Base-by-base conservation (phyloP, 352 stramenopile species). In the Pythium aquatile region DNA sequence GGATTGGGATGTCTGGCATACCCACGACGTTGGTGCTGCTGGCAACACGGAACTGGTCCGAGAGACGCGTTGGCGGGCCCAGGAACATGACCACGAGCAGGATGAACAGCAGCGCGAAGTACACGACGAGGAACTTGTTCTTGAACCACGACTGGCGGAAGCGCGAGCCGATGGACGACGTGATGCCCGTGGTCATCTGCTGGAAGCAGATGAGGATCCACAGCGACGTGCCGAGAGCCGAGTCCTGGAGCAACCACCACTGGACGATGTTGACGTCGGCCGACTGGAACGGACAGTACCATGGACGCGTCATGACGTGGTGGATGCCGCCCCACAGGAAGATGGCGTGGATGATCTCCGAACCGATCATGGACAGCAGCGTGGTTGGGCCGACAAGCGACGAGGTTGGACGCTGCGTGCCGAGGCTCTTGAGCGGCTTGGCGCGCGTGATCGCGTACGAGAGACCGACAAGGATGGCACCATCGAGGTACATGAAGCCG, bases 401-500 rank as follows among this genome's bases (percentile, higher is more conserved):
- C 30, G 87, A 90, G 39, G 88, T 96, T 14, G 88, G 88, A 14
- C 90, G 75, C 62, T 88, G 74, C 26, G 72, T 84, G 28, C 79
- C 83, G 42, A 94, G 78, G 2, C 65, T 61, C 48, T 71, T 70
- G 28, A 90, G 75, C 47, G 88, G 87, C 24, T 83, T 70, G 63
- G 74, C 75, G 32, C 88, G 81, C 47, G 78, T 89, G 68, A 96
- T 87, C 7, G 67, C 78, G 73, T 91, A 97, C 57, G 85, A 90
- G 58, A 96, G 66, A 42, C 79, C 77, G 3, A 96, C 80, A 5
- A 91, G 67, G 75, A 91, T 93, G 33, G 88, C 75, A 30, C 87
- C 88, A 70, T 94, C 85, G 24, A 87, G 65, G 61, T 83, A 91
- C 64, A 95, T 90, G 79, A 91, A 97, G 58, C 75, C 74, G 65